These are phyloP conservation scores for Rhododendron simsii DNA, from an alignment of 148 eudicot species.

Conservation along the genomic window DNA sequence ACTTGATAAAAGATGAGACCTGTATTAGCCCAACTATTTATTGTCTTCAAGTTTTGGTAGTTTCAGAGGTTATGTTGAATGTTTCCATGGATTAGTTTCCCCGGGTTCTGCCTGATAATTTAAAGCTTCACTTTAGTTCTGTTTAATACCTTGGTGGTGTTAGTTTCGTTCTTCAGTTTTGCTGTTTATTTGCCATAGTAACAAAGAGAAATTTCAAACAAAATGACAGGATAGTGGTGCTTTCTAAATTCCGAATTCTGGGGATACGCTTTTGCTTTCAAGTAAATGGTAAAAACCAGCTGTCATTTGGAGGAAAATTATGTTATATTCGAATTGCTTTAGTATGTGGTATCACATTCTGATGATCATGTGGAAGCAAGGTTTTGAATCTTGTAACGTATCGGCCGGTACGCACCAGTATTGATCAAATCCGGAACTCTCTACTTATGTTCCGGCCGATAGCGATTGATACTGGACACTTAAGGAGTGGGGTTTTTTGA, in stretches of 20 bases:
- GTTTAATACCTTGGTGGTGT: not conserved
- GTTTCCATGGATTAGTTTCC: not conserved
- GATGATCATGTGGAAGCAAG: too few species aligned
- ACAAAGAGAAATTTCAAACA: not conserved
- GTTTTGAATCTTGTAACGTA: too few species aligned
- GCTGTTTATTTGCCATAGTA: not conserved
- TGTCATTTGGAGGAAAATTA: not conserved
- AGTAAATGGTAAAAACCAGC: too few species aligned
- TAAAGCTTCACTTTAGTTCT: not conserved
- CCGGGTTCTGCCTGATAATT: not conserved
- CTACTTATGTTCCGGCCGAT: too few species aligned
- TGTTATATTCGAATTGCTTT: not conserved
- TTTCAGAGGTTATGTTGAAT: not conserved
- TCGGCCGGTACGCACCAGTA: too few species aligned
- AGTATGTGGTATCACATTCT: not conserved
- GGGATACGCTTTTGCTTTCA: too few species aligned
- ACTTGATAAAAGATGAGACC: not conserved
- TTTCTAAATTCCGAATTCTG: too few species aligned
- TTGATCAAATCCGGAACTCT: too few species aligned
- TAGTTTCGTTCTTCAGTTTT: not conserved
- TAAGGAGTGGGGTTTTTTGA: too few species aligned
- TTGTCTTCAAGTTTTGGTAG: slow-evolving; percentile 8
- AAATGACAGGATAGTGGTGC: too few species aligned
- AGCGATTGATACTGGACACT: too few species aligned
- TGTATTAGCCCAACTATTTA: not conserved